These are phyloP conservation scores for Erodium moschatum DNA, from an alignment of 441 rosid genomes.

Conservation along the genomic window DNA sequence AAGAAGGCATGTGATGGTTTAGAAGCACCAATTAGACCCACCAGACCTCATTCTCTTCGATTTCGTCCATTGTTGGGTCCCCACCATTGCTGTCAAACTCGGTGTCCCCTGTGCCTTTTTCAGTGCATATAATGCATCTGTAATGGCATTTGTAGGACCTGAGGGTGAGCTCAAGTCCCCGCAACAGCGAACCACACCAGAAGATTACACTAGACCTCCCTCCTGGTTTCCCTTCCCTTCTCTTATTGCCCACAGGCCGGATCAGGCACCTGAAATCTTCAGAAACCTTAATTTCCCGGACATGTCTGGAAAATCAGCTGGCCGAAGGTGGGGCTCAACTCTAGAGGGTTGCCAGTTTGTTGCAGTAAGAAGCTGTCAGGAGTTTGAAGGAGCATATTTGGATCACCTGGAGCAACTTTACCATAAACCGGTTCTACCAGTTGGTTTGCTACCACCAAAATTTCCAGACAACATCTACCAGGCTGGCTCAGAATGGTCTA, in stretches of 20 bases:
- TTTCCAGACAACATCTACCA: slow-evolving; percentile 4
- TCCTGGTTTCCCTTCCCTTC: slow-evolving; percentile 21
- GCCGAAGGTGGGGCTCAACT: slow-evolving; percentile 20
- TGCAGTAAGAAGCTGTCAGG: slow-evolving; percentile 26
- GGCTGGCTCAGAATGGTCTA: slow-evolving; percentile 14
- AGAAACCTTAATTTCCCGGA: slow-evolving; percentile 17
- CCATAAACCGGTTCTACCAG: slow-evolving; percentile 19
- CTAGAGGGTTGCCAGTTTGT: slow-evolving; percentile 23
- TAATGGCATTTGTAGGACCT: slow-evolving; percentile 24
- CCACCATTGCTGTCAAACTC: slow-evolving; percentile 20
- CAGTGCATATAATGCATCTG: slow-evolving; percentile 24
- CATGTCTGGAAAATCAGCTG: slow-evolving; percentile 18
- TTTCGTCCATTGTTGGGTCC: slow-evolving; percentile 25
- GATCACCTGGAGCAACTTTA: slow-evolving; percentile 11
- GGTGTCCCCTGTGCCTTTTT: slow-evolving; percentile 16
- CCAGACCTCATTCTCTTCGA: slow-evolving; percentile 24
- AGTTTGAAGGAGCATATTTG: slow-evolving; percentile 22
- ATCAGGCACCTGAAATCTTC: slow-evolving; percentile 20
- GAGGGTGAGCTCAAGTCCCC: slow-evolving; percentile 18
- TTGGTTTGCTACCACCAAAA: slow-evolving; percentile 17
- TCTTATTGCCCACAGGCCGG: slow-evolving; percentile 15
- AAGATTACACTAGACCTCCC: slow-evolving; percentile 19
- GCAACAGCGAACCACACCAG: slow-evolving; percentile 14
- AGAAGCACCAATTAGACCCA: slow-evolving; percentile 6
- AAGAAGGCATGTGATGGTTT: slow-evolving; percentile 21